Conservation (phyloP, 108 stramenopile species). For the Bacterosira constricta region DNA sequence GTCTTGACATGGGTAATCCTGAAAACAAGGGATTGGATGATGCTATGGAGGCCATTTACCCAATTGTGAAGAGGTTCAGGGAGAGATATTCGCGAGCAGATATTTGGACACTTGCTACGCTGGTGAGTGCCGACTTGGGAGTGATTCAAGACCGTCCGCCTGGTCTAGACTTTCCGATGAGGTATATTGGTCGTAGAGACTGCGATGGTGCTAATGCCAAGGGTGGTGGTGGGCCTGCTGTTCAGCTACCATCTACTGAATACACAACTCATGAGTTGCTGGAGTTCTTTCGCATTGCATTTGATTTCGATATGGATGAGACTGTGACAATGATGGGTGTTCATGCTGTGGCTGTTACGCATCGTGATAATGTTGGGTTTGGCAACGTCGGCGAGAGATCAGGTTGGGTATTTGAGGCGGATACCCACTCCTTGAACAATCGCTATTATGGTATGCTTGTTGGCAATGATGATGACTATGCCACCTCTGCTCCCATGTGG, state of each 20-base stretch:
- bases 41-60: slow-evolving; percentile 43
- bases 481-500: no score
- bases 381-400: slow-evolving; percentile 22
- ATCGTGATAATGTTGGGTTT: slow-evolving; percentile 46
- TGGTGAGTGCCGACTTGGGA: slow-evolving; percentile 42
- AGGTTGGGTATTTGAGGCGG: slow-evolving; percentile 10
- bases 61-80: slow-evolving; percentile 36
- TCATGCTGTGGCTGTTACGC: slow-evolving; percentile 41
- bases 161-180: slow-evolving; percentile 25
- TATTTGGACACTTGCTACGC: slow-evolving; percentile 54
- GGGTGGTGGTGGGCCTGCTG: slow-evolving; percentile 26
- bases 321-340: slow-evolving; percentile 63
- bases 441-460: slow-evolving; percentile 17
- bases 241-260: slow-evolving; percentile 6
- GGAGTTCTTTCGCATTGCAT: slow-evolving; percentile 43
- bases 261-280: slow-evolving; percentile 14
- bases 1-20: slow-evolving; percentile 49
- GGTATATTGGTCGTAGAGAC: slow-evolving; percentile 16
- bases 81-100: slow-evolving; percentile 46
- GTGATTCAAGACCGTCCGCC: background rate
- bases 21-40: slow-evolving; percentile 49
- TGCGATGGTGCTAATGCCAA: slow-evolving; percentile 24
- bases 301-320: slow-evolving; percentile 45
- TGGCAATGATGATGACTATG: background rate
- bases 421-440: slow-evolving; percentile 12